Conservation (phyloP, 306 rosid species). For the Prunus dulcis region DNA sequence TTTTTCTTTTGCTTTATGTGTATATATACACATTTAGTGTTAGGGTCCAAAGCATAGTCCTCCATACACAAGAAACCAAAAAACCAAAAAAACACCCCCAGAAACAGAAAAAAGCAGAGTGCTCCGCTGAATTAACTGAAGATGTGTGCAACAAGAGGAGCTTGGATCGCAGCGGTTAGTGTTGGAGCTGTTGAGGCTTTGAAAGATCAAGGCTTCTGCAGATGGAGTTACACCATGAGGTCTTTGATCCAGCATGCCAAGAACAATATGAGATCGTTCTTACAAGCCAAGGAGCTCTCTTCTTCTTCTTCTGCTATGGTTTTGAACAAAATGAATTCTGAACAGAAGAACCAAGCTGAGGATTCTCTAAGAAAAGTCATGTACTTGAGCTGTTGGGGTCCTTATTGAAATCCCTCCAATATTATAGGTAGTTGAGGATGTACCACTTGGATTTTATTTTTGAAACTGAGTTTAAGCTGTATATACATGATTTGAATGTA, state of each 20-base stretch:
- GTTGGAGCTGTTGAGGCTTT: constrained; percentile 26
- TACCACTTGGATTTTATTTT: not conserved
- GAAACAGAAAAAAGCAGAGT: not conserved
- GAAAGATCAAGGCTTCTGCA: constrained; percentile 28
- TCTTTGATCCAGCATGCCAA: constrained; percentile 13
- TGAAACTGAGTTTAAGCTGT: not conserved
- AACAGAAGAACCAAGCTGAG: constrained; percentile 17
- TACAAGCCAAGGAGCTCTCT: constrained; percentile 5
- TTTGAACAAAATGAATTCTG: not conserved
- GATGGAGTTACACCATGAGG: constrained; percentile 8
- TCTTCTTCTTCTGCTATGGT: not conserved
- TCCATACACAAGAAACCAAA: not conserved
- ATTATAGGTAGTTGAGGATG: not conserved
- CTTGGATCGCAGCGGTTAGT: constrained; percentile 18
- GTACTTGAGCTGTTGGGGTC: constrained; percentile 30
- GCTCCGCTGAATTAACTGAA: not conserved
- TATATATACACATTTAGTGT: not conserved
- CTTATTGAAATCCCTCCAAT: not conserved
- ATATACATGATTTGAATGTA: not conserved
- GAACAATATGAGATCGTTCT: constrained; percentile 10
- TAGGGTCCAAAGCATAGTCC: not conserved
- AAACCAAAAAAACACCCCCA: too few species aligned
- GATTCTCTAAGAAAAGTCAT: constrained; percentile 27
- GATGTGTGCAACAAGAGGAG: constrained; percentile 22
- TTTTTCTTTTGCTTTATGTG: not conserved